These are phyloP conservation scores for Hypseocharis bilobata DNA, from an alignment of 441 rosid species.

Conservation along the genomic window DNA sequence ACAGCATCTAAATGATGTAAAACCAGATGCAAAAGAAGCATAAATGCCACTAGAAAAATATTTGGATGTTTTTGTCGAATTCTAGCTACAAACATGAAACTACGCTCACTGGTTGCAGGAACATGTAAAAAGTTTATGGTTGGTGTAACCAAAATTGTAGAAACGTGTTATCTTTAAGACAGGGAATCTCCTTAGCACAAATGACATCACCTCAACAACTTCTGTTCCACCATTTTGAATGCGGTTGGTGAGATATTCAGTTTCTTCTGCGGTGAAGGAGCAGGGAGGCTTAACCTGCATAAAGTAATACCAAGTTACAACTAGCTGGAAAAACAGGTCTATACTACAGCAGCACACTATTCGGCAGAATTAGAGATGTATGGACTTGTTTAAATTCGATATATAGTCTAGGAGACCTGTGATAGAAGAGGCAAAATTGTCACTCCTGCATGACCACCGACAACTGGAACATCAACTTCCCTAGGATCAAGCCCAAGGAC, in stretches of 20 bases:
- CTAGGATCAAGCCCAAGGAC: constrained; percentile 70
- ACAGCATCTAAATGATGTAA: no score
- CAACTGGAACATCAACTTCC: constrained; percentile 73
- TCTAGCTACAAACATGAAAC: no score
- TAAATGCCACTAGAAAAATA: no score
- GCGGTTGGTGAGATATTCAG: constrained; percentile 70
- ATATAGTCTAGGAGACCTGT: constrained; percentile 38
- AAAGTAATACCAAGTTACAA: not conserved
- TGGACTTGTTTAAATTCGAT: not conserved
- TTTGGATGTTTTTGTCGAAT: no score
- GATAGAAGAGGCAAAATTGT: constrained; percentile 76
- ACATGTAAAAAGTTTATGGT: no score
- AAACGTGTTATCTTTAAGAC: no score
- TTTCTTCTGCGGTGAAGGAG: constrained; percentile 68
- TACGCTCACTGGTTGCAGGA: no score
- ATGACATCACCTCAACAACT: constrained; percentile 73
- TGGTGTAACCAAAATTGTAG: no score
- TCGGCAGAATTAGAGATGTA: not conserved
- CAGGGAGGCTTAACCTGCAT: constrained; percentile 70
- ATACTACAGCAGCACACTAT: not conserved
- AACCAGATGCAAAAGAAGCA: not conserved
- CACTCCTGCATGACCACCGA: constrained; percentile 74
- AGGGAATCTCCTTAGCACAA: not conserved
- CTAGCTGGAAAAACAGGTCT: not conserved
- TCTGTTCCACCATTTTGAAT: constrained; percentile 96